Evolutionary conservation across 2,329 filamentous ascomycete genomes (phyloP), one percentile per base, ranked within the genome.

Genomic region (Fusarium subtropicale): DNA sequence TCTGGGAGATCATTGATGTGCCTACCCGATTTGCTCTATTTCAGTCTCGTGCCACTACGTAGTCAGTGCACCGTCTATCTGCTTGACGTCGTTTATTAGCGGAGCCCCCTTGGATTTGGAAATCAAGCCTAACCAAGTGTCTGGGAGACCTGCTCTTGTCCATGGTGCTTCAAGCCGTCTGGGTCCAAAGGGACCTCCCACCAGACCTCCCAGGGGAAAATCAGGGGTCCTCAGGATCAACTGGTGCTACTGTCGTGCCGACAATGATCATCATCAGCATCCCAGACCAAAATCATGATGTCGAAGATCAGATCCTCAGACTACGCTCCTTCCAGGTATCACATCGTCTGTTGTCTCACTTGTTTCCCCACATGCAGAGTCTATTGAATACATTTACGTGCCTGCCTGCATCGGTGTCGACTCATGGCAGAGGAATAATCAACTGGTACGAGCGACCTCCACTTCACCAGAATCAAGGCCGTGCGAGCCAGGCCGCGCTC

Each of bases 401-500:
- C 69, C 56, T 57, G 26, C 34, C 24, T 28, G n/a, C 24, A 28
- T 52, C 33, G 34, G 34, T 42, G 34, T 59, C 56, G 50, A 71
- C 62, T 62, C 60, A 71, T 30, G 26, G 18, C 44, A 46, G 16
- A 68, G 51, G 33, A 50, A 42, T 51, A 69, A 60, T 71, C 65
- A 52, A 52, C 26, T 59, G 51, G 36, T 42, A 28, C 56, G 58
- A 61, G 47, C 46, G 66, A 54, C 68, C 57, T 72, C 64, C 68
- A 39, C 41, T 45, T 53, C 51, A 58, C 39, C 45, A 39, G 46
- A 30, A 50, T 42, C 55, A 24, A 20, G 69, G 56, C 58, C 66
- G 57, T 70, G 61, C 61, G 68, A 69, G 60, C 56, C 53, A 71
- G 68, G 56, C 55, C 61, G 63, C 60, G 68, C 34, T 65, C 56